Base-by-base conservation (phyloP, 441 rosid genomes). In the Mallotus repandus region DNA sequence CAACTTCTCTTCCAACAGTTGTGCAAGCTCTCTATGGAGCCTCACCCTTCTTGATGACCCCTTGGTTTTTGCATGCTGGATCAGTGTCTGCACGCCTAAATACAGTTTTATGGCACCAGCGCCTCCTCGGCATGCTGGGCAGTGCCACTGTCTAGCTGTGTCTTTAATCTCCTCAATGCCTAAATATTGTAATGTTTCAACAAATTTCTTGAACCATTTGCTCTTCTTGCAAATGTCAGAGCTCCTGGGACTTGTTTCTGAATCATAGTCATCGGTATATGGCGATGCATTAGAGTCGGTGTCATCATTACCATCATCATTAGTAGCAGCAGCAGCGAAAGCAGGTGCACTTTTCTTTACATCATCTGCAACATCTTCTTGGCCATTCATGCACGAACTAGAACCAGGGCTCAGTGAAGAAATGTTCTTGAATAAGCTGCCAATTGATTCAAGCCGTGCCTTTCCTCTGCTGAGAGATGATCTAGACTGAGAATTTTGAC, bases 211-310 rank as follows among this genome's bases (percentile, higher is more conserved):
- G 54, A 75, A 61, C 68, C 56, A 69, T 46, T 19, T 63, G 7
- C 69, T 69, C 32, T 63, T 70, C 66, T 56, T 46, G 49, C 61
- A 19, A 15, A 85, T 79, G 66, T 79, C 63, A 43, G 56, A 48
- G 25, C 63, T 52, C 53, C 38, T 75, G 38, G 53, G 68, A 68
- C 72, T 49, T 38, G 18, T 35, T 9, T 74, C 58, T 0, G 61
- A 63, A 15, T 71, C 76, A 46, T 69, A 69, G 5, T 56, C 53
- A 19, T 69, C 63, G 11, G 52, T 48, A 14, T 19, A 41, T 49
- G 55, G 38, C 0, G 1, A 48, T 13, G n/a, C 32, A 61, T 68
- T 63, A 14, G 41, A 19, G 45, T 66, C 64, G 35, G 5, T 7
- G 49, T 41, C 48, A 66, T 32, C 71, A 35, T 21, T 59, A 7